phyloP scores from a whole-genome alignment of 2,329 filamentous ascomycete genomes.

The Xylaria sp. region DNA sequence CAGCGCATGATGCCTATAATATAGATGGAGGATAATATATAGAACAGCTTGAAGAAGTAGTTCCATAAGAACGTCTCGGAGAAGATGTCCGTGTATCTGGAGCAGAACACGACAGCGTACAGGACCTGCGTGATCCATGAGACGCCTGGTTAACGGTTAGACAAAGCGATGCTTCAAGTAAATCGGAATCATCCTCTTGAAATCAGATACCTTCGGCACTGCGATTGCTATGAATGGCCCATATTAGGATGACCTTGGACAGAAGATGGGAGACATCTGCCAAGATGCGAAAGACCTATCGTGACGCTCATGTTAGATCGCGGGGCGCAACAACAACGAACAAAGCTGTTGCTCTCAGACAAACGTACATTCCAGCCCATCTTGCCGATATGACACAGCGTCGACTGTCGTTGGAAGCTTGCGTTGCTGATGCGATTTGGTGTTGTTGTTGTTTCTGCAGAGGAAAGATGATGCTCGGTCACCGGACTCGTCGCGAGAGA shows the following conservation, averaged over 20 bases:
- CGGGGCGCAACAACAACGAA: neutral
- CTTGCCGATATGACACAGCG: constrained; percentile 12
- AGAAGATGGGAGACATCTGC: constrained; percentile 79
- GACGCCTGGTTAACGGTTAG: constrained; percentile 53
- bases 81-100: constrained; percentile 83
- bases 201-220: constrained; percentile 67
- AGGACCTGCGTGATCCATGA: constrained; percentile 87
- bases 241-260: constrained; percentile 87
- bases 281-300: constrained; percentile 64
- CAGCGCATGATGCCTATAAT: constrained; percentile 84
- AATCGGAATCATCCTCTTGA: neutral
- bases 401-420: neutral
- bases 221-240: constrained; percentile 80
- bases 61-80: constrained; percentile 57
- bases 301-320: neutral
- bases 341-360: constrained; percentile 3
- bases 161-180: neutral
- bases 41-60: constrained; percentile 81
- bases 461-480: neutral
- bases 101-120: constrained; percentile 79
- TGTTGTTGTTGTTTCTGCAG: neutral
- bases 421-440: constrained; percentile 14
- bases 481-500: neutral
- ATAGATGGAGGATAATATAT: constrained; percentile 77
- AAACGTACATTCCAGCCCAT: constrained; percentile 32